These are phyloP conservation scores for Acorus calamus DNA, from an alignment of 106 monocot species.

Conservation along the genomic window DNA sequence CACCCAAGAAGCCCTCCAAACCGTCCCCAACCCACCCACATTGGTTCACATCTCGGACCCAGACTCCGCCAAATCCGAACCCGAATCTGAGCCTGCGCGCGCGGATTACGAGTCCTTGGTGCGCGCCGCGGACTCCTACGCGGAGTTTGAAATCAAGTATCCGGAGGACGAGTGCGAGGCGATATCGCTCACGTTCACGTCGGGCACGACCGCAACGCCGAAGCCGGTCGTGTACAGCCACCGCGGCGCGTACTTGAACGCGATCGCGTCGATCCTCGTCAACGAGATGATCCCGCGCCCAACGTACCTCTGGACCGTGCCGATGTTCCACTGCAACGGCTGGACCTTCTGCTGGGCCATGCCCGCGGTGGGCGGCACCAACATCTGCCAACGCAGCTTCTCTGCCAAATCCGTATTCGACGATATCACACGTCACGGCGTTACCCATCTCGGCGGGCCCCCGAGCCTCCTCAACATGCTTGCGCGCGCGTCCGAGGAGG, in stretches of 20 bases:
- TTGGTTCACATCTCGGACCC: conserved; percentile 16
- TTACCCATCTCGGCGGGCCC: conserved; percentile 28
- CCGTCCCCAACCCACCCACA: conserved; percentile 2
- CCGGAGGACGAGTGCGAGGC: conserved; percentile 27
- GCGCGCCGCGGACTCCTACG: background rate
- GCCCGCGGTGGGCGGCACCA: conserved; percentile 25
- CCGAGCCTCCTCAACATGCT: conserved; percentile 27
- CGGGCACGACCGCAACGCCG: conserved; percentile 29
- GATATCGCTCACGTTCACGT: conserved; percentile 29
- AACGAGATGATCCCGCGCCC: conserved; percentile 10
- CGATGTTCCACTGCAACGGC: conserved; percentile 39
- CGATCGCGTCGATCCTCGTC: conserved; percentile 11
- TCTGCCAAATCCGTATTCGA: conserved; percentile 13
- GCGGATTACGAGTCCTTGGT: conserved; percentile 12
- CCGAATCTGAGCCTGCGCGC: background rate
- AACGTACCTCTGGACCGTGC: conserved; percentile 25
- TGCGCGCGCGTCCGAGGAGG: conserved; percentile 7
- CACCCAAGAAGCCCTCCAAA: conserved; percentile 6
- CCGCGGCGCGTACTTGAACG: conserved; percentile 25
- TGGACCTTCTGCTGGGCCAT: conserved; percentile 26
- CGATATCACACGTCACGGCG: conserved; percentile 10
- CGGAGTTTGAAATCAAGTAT: conserved; percentile 6
- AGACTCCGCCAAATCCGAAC: too few species aligned
- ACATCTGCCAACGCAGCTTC: conserved; percentile 25
- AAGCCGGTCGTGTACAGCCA: conserved; percentile 31